These are phyloP conservation scores for Fusarium foetens DNA, from an alignment of 2,329 filamentous ascomycete species.

Conservation along the genomic window DNA sequence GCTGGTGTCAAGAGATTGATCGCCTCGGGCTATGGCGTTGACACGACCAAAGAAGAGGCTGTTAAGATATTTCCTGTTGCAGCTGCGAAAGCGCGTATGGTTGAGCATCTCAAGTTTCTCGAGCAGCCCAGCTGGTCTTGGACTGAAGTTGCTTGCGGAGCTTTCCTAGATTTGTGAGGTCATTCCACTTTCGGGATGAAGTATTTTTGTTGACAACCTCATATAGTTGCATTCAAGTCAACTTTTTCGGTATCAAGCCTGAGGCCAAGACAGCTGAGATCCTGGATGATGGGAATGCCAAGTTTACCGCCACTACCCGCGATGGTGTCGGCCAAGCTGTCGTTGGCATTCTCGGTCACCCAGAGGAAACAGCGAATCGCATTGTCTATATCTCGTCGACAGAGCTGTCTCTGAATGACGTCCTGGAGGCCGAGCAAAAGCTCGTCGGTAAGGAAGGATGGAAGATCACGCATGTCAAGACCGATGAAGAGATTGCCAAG, in stretches of 20 bases:
- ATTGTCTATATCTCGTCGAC: background rate
- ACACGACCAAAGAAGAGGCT: background rate
- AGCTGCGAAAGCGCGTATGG: background rate
- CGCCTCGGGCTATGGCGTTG: background rate
- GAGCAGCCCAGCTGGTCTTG: background rate
- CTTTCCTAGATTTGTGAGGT: background rate
- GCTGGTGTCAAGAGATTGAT: background rate
- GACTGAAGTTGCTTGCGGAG: background rate
- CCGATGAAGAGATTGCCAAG: background rate
- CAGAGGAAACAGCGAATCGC: background rate
- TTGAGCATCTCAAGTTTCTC: background rate
- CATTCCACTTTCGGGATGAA: fast-evolving
- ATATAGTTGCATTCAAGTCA: background rate
- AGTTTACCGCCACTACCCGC: background rate
- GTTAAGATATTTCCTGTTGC: background rate
- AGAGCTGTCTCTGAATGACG: background rate
- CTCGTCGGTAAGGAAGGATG: background rate
- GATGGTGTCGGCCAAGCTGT: background rate
- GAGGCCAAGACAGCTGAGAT: background rate
- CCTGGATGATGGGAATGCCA: background rate
- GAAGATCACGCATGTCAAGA: background rate
- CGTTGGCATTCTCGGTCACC: background rate
- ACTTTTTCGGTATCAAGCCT: background rate
- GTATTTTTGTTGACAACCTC: fast-evolving
- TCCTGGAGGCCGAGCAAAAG: background rate